Percentiles rank a stretch among this genome's conserved stretches.
These are phyloP conservation scores for Paracamarosporium sp. DNA, from an alignment of 2,329 filamentous ascomycete species.

Conservation along the genomic window DNA sequence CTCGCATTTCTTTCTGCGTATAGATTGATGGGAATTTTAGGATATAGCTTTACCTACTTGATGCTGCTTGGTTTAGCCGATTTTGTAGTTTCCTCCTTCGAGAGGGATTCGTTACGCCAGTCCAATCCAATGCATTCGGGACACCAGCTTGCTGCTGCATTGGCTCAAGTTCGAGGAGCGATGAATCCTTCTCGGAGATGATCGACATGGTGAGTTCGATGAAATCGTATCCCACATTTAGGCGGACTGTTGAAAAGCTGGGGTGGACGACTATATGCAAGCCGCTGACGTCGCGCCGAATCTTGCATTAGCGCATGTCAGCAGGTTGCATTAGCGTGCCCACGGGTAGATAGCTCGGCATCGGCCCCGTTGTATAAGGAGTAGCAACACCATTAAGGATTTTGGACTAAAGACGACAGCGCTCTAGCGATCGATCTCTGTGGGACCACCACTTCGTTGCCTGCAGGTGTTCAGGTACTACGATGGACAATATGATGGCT, in stretches of 20 bases:
- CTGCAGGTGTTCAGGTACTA: no score
- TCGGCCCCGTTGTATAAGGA: neutral
- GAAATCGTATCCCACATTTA: neutral
- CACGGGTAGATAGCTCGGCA: neutral
- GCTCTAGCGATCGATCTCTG: no score
- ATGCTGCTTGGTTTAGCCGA: constrained; percentile 20
- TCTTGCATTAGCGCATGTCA: constrained; percentile 3
- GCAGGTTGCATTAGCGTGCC: constrained; percentile 1
- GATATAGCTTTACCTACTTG: neutral
- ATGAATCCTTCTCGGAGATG: neutral
- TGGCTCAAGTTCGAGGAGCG: neutral
- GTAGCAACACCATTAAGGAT: neutral
- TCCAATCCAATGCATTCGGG: constrained; percentile 18
- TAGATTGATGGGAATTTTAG: neutral
- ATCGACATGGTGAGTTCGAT: neutral
- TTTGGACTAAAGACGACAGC: no score
- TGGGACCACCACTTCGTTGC: no score
- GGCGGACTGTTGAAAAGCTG: neutral
- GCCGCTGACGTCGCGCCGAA: neutral
- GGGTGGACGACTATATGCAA: neutral
- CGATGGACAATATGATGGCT: no score
- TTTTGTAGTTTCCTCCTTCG: constrained; percentile 27
- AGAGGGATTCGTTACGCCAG: constrained; percentile 19
- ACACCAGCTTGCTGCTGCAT: neutral
- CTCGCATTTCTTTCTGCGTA: neutral